Conservation (phyloP, 192 early-diverging fungal genomes). For the Linnemannia hyalina region DNA sequence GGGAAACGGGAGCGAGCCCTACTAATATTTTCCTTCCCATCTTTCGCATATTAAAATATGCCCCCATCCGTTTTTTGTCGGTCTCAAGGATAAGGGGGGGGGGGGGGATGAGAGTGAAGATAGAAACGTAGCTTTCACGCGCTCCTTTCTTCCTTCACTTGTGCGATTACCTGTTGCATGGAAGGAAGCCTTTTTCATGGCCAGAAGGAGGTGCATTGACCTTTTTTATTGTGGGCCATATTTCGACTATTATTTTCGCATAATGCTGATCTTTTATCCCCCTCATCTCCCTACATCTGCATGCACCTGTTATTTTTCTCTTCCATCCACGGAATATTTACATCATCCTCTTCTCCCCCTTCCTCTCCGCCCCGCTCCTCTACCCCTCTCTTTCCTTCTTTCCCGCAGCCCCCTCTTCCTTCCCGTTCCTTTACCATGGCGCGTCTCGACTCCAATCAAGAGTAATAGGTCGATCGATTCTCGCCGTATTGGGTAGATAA, state of each 20-base stretch:
- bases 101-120: no score
- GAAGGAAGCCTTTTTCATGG: no score
- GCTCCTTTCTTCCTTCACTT: no score
- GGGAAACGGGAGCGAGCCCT: neutral
- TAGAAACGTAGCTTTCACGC: no score
- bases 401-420: neutral
- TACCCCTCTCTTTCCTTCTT: neutral
- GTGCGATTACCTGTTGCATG: no score
- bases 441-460: neutral
- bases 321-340: slow-evolving; percentile 15
- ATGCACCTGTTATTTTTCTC: neutral
- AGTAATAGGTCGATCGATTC: neutral
- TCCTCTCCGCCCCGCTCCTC: no score
- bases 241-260: neutral
- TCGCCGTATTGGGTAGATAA: no score
- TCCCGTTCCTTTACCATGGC: neutral
- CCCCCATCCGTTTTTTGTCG: neutral
- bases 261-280: neutral
- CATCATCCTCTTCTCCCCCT: neutral
- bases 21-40: neutral
- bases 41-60: neutral
- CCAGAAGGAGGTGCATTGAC: neutral
- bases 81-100: neutral
- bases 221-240: neutral
- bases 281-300: neutral